phyloP scores from a whole-genome alignment of 179 eudicot genomes.

The Beta corolliflora region DNA sequence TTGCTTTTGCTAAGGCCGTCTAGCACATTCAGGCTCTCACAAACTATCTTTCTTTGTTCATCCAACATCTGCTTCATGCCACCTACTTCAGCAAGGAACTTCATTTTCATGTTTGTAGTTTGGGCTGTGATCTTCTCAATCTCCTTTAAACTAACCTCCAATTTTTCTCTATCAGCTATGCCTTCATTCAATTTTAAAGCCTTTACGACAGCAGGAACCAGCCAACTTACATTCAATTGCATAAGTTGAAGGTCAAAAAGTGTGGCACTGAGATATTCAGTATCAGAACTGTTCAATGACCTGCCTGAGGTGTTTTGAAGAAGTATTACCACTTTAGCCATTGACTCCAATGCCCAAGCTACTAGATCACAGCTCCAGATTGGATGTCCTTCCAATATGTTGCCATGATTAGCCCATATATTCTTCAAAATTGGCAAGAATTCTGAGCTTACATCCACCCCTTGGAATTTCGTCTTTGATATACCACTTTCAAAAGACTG shows the following conservation, averaged over 20 bases:
- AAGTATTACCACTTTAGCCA: slow-evolving; percentile 13
- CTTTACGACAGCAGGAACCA: slow-evolving; percentile 1
- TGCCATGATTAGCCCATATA: slow-evolving; percentile 18
- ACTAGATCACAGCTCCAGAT: not conserved
- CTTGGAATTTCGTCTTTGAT: slow-evolving; percentile 11
- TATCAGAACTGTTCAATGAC: not conserved
- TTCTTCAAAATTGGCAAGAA: not conserved
- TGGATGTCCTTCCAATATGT: not conserved
- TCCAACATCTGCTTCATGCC: too few species aligned
- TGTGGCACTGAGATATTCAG: not conserved
- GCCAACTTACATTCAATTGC: slow-evolving; percentile 10
- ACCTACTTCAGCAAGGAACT: not conserved
- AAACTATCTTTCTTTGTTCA: too few species aligned
- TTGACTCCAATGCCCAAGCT: slow-evolving; percentile 19
- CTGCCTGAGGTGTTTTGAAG: slow-evolving; percentile 4
- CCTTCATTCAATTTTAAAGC: not conserved
- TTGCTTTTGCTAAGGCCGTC: too few species aligned
- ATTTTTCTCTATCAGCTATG: not conserved
- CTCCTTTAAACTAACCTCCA: not conserved
- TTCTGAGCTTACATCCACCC: not conserved
- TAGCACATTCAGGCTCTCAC: too few species aligned
- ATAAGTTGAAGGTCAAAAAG: slow-evolving; percentile 9
- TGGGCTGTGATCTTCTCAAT: not conserved
- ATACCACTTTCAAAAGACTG: not conserved
- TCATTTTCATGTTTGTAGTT: not conserved